phyloP scores from a whole-genome alignment of 2,329 filamentous ascomycete species.

The Epicoccum sorghinum region DNA sequence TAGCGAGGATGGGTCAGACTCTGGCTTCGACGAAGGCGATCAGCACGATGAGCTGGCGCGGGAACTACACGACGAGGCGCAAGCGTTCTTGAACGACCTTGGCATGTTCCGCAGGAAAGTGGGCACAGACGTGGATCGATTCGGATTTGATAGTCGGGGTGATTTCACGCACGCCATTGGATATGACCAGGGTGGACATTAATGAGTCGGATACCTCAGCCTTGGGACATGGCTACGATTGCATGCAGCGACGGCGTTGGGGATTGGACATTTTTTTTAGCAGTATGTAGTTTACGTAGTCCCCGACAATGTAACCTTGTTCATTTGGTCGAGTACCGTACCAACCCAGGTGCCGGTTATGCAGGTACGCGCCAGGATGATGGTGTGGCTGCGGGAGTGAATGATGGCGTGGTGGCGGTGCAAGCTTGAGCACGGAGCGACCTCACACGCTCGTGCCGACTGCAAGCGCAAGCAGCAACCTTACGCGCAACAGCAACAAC shows the following conservation, averaged over 20 bases:
- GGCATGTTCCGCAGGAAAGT: slow-evolving; percentile 84
- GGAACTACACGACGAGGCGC: slow-evolving; percentile 83
- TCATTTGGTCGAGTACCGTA: too few relatives aligned
- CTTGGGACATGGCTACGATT: slow-evolving; percentile 24
- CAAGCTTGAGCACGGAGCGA: slow-evolving; percentile 19
- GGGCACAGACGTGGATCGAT: slow-evolving; percentile 77
- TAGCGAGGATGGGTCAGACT: slow-evolving; percentile 48
- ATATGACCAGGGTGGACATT: slow-evolving; percentile 12
- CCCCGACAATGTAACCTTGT: background rate
- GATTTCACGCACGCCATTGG: slow-evolving; percentile 23
- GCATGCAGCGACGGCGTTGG: slow-evolving; percentile 43
- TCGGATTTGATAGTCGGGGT: slow-evolving; percentile 59
- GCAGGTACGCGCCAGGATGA: background rate
- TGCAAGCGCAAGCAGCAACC: background rate
- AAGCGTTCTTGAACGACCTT: slow-evolving; percentile 80
- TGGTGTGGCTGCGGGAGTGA: too few relatives aligned
- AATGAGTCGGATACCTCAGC: slow-evolving; percentile 2
- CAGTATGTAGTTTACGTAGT: slow-evolving; percentile 13
- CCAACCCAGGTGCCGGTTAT: background rate
- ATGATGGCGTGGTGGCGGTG: slow-evolving; percentile 4
- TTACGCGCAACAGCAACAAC: slow-evolving; percentile 3
- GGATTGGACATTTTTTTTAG: slow-evolving; percentile 6
- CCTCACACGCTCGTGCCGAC: slow-evolving; percentile 12
- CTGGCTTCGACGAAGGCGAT: slow-evolving; percentile 66
- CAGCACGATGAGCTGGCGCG: slow-evolving; percentile 57